phyloP scores from a whole-genome alignment of 306 rosid species.

The Trifolium pratense region DNA sequence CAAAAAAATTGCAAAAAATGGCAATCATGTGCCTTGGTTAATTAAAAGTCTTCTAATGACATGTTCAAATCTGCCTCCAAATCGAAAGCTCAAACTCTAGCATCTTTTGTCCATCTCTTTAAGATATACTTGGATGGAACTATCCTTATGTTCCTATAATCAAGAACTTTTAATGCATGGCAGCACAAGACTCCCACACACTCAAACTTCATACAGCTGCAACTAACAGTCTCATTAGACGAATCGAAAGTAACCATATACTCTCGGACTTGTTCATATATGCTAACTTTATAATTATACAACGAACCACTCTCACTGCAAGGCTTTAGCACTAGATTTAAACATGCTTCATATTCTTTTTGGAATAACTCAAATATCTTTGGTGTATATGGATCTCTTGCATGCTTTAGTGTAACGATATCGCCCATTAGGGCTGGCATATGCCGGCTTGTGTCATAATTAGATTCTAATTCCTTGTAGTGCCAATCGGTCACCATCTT shows the following conservation, averaged over 20 bases:
- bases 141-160: constrained; percentile 60
- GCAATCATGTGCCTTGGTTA: neutral
- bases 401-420: constrained; percentile 57
- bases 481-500: constrained; percentile 58
- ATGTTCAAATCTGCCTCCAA: constrained; percentile 13
- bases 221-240: constrained; percentile 52
- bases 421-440: constrained; percentile 64
- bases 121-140: constrained; percentile 59
- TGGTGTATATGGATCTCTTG: constrained; percentile 60
- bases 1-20: neutral
- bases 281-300: constrained; percentile 54
- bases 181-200: constrained; percentile 62
- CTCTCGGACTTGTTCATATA: constrained; percentile 57
- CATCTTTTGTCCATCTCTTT: constrained; percentile 72
- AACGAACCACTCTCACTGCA: constrained; percentile 48
- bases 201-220: constrained; percentile 74
- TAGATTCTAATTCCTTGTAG: constrained; percentile 67
- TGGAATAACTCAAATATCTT: constrained; percentile 59
- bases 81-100: constrained; percentile 54
- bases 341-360: constrained; percentile 59
- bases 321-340: constrained; percentile 55
- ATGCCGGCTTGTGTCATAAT: constrained; percentile 51
- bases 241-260: constrained; percentile 56
- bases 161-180: constrained; percentile 65
- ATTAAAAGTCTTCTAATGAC: constrained; percentile 13